Evolutionary conservation across 805 yeast genomes (phyloP).

Genomic region (Saccharomyces eubayanus): DNA sequence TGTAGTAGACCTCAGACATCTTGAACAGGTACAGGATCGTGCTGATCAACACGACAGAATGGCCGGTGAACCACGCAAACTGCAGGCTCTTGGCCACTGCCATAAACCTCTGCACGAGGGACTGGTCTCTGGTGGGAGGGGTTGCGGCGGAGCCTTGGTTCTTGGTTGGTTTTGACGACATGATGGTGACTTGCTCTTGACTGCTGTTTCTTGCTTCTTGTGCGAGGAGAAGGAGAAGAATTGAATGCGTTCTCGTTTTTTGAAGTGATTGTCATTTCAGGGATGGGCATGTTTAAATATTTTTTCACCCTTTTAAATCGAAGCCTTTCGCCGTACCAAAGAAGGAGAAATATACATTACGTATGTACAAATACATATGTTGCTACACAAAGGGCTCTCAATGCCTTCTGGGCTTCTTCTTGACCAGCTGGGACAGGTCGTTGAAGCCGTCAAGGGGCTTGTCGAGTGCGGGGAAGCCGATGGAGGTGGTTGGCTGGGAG

Average conservation of each 20-base stretch:
- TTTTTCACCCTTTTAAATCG: background rate
- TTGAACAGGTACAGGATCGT: slow-evolving; percentile 28
- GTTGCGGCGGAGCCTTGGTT: background rate
- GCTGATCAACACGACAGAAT: slow-evolving; percentile 38
- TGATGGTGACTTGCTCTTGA: background rate
- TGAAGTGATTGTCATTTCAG: background rate
- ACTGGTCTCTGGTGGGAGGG: background rate
- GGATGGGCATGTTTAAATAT: background rate
- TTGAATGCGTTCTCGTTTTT: background rate
- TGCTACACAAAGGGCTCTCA: background rate
- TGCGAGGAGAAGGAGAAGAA: background rate
- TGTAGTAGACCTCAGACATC: slow-evolving; percentile 45
- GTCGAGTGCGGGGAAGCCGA: background rate
- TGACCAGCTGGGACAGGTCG: slow-evolving; percentile 56
- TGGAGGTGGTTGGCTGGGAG: background rate
- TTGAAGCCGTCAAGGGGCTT: slow-evolving; percentile 35
- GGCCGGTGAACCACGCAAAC: slow-evolving; percentile 71
- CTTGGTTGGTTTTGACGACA: background rate
- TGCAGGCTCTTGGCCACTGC: slow-evolving; percentile 41
- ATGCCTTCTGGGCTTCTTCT: slow-evolving; percentile 35
- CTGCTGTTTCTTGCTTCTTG: background rate
- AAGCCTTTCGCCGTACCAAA: background rate
- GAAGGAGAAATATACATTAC: background rate
- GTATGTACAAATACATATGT: background rate
- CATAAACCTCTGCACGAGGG: slow-evolving; percentile 6